Percentiles rank a stretch among this genome's conserved stretches.
Evolutionary conservation across 2,329 filamentous ascomycete species (phyloP).

Genomic region (Venturia effusa): DNA sequence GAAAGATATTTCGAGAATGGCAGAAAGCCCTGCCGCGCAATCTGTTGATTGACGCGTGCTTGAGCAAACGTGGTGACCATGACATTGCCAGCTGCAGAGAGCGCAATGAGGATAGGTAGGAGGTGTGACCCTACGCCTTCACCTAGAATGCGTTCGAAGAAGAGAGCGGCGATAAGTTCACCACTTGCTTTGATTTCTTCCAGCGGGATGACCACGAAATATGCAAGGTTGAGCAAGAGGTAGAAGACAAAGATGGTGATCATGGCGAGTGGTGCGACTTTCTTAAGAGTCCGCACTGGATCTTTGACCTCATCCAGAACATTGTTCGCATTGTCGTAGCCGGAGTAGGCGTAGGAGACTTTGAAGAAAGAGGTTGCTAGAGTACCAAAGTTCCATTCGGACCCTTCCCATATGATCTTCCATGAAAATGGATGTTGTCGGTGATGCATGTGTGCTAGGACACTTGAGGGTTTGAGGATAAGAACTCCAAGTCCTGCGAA

Average conservation of each 20-base stretch:
- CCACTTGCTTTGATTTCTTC: conserved; percentile 10
- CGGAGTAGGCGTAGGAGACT: conserved; percentile 60
- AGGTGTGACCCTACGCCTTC: conserved; percentile 6
- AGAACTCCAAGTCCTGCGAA: conserved; percentile 50
- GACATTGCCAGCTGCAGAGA: conserved; percentile 12
- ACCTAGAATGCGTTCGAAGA: conserved; percentile 12
- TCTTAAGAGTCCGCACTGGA: conserved; percentile 53
- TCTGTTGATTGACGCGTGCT: conserved; percentile 61
- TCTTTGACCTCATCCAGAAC: conserved; percentile 54
- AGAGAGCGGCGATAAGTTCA: conserved; percentile 12
- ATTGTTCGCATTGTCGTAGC: conserved; percentile 53
- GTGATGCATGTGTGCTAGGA: conserved; percentile 18
- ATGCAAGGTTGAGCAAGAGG: conserved; percentile 11
- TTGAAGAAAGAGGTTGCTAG: conserved; percentile 52
- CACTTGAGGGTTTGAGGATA: conserved; percentile 22
- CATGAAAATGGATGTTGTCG: neutral
- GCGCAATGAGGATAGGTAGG: conserved; percentile 9
- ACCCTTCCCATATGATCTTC: conserved; percentile 11
- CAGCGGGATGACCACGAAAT: conserved; percentile 12
- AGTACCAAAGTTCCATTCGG: conserved; percentile 10
- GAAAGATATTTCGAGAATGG: conserved; percentile 51
- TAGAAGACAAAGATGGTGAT: conserved; percentile 22
- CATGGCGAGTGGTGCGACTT: conserved; percentile 53
- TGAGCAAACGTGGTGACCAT: conserved; percentile 21
- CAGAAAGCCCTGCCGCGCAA: conserved; percentile 60